Percentiles rank a stretch among this genome's conserved stretches.
phyloP scores from a whole-genome alignment of 495 filamentous ascomycete species.

The Platismatia glauca region DNA sequence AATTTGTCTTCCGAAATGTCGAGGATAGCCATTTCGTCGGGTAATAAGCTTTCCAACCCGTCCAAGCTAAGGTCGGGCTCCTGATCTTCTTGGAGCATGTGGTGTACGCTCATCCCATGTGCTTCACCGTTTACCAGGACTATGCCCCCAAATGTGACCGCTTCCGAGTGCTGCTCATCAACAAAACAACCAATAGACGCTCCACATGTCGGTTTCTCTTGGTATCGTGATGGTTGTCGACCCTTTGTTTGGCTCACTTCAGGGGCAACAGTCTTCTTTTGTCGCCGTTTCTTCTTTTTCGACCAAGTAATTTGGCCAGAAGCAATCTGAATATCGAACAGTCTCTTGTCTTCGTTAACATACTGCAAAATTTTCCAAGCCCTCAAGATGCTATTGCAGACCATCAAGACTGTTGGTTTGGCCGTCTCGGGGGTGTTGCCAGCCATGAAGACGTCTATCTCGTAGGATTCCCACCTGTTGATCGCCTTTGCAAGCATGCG shows the following conservation, averaged over 20 bases:
- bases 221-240: slow-evolving; percentile 39
- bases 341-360: slow-evolving; percentile 54
- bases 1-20: slow-evolving; percentile 43
- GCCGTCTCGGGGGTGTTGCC: slow-evolving; percentile 57
- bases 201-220: slow-evolving; percentile 69
- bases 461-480: slow-evolving; percentile 56
- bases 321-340: slow-evolving; percentile 51
- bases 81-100: slow-evolving; percentile 74
- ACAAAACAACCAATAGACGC: slow-evolving; percentile 89
- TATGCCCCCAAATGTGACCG: slow-evolving; percentile 82
- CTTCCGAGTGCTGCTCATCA: slow-evolving; percentile 72
- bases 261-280: slow-evolving; percentile 25
- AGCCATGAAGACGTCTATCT: slow-evolving; percentile 64
- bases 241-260: slow-evolving; percentile 27
- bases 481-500: slow-evolving; percentile 56
- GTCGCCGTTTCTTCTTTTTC: slow-evolving; percentile 24
- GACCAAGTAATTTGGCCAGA: slow-evolving; percentile 63
- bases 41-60: slow-evolving; percentile 3
- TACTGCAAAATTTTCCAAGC: slow-evolving; percentile 62
- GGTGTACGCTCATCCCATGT: slow-evolving; percentile 91
- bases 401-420: slow-evolving; percentile 65
- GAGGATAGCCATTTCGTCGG: slow-evolving; percentile 25
- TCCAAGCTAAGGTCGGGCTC: slow-evolving; percentile 29
- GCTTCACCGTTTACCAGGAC: slow-evolving; percentile 73
- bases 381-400: slow-evolving; percentile 61